Conservation (phyloP, 1,284 basidiomycete species). For the Cutaneotrichosporon cutaneum region DNA sequence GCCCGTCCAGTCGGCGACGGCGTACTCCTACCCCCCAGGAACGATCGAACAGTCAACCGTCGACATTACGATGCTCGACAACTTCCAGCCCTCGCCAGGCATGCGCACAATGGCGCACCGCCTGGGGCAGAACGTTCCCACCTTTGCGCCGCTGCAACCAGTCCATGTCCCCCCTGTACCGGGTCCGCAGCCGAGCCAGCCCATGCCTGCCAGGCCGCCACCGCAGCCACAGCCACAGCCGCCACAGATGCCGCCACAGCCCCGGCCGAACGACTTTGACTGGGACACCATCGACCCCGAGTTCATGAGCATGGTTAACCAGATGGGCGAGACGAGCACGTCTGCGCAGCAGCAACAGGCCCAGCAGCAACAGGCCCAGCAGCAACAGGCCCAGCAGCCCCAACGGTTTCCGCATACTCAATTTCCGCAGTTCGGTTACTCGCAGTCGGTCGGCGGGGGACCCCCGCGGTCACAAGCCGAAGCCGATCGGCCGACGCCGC, state of each 20-base stretch:
- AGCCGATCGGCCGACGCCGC: neutral
- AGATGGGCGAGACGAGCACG: conserved; percentile 21
- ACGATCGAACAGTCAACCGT: conserved; percentile 7
- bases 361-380: neutral
- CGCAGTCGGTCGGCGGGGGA: neutral
- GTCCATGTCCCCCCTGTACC: conserved; percentile 3
- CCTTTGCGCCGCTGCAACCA: neutral
- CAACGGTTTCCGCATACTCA: neutral
- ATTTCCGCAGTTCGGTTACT: neutral
- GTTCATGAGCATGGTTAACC: conserved; percentile 36
- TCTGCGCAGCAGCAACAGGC: neutral
- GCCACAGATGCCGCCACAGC: neutral
- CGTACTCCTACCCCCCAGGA: conserved; percentile 3
- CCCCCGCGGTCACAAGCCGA: neutral
- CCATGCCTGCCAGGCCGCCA: neutral
- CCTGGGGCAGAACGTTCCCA: neutral
- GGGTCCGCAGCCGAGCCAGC: neutral
- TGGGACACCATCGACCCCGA: conserved; percentile 41
- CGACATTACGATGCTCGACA: conserved; percentile 10
- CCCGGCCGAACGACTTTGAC: conserved; percentile 25
- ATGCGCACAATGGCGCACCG: conserved; percentile 9
- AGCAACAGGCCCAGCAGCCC: neutral
- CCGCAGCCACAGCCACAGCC: neutral
- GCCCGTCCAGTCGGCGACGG: neutral
- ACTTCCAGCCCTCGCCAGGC: conserved; percentile 11